A percentile compares a stretch with the other conserved stretches of the same genome.
phyloP scores from a whole-genome alignment of 441 rosid genomes.

The Iberis amara region DNA sequence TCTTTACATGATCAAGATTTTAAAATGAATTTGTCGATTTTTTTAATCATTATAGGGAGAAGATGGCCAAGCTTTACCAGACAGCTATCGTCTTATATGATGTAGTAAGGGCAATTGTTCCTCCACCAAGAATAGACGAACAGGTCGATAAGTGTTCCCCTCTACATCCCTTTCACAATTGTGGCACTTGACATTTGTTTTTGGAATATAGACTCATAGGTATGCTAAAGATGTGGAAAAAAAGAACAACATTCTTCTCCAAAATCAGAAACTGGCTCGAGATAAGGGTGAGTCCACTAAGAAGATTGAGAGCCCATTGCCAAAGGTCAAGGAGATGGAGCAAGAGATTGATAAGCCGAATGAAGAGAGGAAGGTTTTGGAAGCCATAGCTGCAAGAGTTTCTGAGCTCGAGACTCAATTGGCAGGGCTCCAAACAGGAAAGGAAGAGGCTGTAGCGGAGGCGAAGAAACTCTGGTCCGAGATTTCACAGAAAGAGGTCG shows the following conservation, averaged over 20 bases:
- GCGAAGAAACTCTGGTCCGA: slow-evolving; percentile 33
- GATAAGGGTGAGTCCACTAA: slow-evolving; percentile 38
- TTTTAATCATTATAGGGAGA: slow-evolving; percentile 60
- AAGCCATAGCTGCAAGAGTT: slow-evolving; percentile 49
- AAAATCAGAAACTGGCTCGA: neutral
- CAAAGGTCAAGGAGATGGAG: slow-evolving; percentile 45
- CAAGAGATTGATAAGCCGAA: slow-evolving; percentile 45
- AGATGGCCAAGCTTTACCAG: slow-evolving; percentile 82
- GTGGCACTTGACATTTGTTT: slow-evolving; percentile 14
- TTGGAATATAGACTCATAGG: slow-evolving; percentile 44
- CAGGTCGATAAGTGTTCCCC: slow-evolving; percentile 38
- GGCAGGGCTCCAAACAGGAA: slow-evolving; percentile 55
- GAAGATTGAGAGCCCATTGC: slow-evolving; percentile 31
- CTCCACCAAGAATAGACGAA: slow-evolving; percentile 41
- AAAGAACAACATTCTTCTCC: slow-evolving; percentile 74
- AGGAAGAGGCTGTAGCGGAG: slow-evolving; percentile 45
- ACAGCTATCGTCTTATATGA: slow-evolving; percentile 79
- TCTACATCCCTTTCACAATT: slow-evolving; percentile 2
- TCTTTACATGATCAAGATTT: slow-evolving; percentile 17
- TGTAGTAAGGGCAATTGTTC: slow-evolving; percentile 63
- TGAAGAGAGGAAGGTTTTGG: slow-evolving; percentile 42
- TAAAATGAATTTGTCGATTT: slow-evolving; percentile 16
- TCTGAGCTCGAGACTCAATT: slow-evolving; percentile 61
- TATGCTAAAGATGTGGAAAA: slow-evolving; percentile 72
- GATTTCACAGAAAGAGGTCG: slow-evolving; percentile 42